Conservation (phyloP, 495 filamentous ascomycete species). For the Massariosphaeria phaeospora region DNA sequence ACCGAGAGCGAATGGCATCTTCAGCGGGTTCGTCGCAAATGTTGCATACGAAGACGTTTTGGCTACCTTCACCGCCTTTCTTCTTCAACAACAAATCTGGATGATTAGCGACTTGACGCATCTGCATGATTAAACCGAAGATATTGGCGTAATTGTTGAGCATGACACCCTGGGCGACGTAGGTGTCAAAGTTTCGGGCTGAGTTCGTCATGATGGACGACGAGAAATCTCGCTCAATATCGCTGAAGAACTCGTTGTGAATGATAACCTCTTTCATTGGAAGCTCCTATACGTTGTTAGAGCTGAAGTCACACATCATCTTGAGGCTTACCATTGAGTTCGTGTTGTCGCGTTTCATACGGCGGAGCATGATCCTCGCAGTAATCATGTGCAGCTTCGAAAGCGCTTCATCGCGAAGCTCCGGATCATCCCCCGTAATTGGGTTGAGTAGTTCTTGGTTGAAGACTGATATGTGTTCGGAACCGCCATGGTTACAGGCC, state of each 20-base stretch:
- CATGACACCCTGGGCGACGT: conserved; percentile 88
- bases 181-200: conserved; percentile 83
- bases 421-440: conserved; percentile 48
- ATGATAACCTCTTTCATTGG: conserved; percentile 90
- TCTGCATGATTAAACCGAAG: conserved; percentile 88
- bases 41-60: conserved; percentile 85
- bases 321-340: conserved; percentile 58
- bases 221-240: conserved; percentile 93
- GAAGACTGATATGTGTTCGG: conserved; percentile 89
- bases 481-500: conserved; percentile 59
- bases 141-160: conserved; percentile 95
- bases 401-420: conserved; percentile 61
- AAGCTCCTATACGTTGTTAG: conserved; percentile 54
- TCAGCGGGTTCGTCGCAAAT: conserved; percentile 95
- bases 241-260: conserved; percentile 89
- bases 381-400: conserved; percentile 78
- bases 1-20: conserved; percentile 84
- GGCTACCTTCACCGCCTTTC: conserved; percentile 74
- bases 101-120: conserved; percentile 94
- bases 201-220: conserved; percentile 88
- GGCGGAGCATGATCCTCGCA: conserved; percentile 87
- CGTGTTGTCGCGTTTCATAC: conserved; percentile 86
- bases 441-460: conserved; percentile 93
- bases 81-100: conserved; percentile 91
- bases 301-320: neutral